These are phyloP conservation scores for Sonneratia caseolaris DNA, from an alignment of 345 rosid species.

Conservation along the genomic window DNA sequence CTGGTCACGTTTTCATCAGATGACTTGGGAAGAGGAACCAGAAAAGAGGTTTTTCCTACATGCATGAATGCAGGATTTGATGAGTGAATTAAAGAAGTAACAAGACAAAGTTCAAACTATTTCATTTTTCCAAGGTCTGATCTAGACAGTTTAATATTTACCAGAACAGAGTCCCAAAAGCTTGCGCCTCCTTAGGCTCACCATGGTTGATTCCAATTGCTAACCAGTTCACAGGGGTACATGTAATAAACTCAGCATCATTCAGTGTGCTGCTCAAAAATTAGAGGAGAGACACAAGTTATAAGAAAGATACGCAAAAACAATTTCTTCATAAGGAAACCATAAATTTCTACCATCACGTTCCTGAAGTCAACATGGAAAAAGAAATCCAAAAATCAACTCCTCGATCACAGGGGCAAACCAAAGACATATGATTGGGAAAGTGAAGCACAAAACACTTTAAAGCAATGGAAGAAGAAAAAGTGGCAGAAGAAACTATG, in stretches of 20 bases:
- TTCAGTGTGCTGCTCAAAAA: constrained; percentile 16
- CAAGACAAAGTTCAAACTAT: not conserved
- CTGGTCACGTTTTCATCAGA: constrained; percentile 29
- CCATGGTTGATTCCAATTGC: constrained; percentile 39
- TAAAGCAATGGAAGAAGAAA: too few species aligned
- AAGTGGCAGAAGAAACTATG: too few species aligned
- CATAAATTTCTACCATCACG: too few species aligned
- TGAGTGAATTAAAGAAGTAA: not conserved
- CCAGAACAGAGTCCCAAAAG: constrained; percentile 88
- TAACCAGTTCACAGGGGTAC: constrained; percentile 11
- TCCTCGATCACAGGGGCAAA: too few species aligned
- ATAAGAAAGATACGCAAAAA: not conserved
- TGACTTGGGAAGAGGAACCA: constrained; percentile 46
- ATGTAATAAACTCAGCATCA: constrained; percentile 17
- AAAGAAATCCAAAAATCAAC: not conserved
- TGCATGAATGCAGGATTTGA: constrained; percentile 1
- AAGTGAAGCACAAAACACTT: not conserved
- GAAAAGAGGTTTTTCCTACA: constrained; percentile 46
- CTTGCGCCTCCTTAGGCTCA: constrained; percentile 84
- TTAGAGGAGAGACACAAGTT: not conserved
- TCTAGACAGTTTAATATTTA: constrained; percentile 15
- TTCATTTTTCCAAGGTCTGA: not conserved
- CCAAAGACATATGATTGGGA: too few species aligned
- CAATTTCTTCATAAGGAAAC: too few species aligned
- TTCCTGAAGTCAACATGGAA: not conserved